Evolutionary conservation across 768 basidiomycete species (phyloP), one percentile per base, ranked within the genome.

Genomic region (Tricholoma matsutake): DNA sequence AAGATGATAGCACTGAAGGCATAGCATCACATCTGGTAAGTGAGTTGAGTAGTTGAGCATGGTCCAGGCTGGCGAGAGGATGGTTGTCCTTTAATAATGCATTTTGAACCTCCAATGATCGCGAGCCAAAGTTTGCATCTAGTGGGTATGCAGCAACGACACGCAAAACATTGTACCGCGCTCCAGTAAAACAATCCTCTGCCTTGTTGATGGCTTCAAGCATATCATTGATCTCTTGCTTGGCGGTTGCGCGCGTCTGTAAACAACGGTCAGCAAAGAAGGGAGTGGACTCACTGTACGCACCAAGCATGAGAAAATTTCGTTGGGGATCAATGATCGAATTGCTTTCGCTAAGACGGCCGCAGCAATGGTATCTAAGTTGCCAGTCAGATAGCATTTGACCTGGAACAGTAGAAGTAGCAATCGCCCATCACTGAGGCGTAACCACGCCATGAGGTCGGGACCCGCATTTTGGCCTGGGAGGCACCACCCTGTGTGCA

Each of bases 361-460:
- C 25, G 11, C 47, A 14, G 47, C 22, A 13, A 25, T 11, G 25
- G 11, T 49, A 49, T 49, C 47, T 25, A 49, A 28, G 47, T 49
- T 49, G 25, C 47, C 25, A 28, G 47, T 49, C 47, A 25, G 47
- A 49, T 49, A 28, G 25, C 47, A 49, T 49, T 49, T 49, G 47
- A 25, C 22, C 47, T 28, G 47, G 47, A 49, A 49, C 9, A 49
- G 47, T 49, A 49, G 47, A 49, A 49, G 47, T 7, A 49, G 47
- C 25, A 49, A 28, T n/a, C n/a, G n/a, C n/a, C n/a, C n/a, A n/a
- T n/a, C n/a, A n/a, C n/a, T n/a, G n/a, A n/a, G n/a, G n/a, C 11
- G 47, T 49, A 49, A 49, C 47, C 47, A 49, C 47, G 47, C 47
- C 47, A 49, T 49, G 22, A 49, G 47, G 47, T 49, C 47, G 47